A percentile compares a stretch with the other conserved stretches of the same genome.
Evolutionary conservation across 768 basidiomycete species (phyloP).

Genomic region (Phylloporus scabripes): DNA sequence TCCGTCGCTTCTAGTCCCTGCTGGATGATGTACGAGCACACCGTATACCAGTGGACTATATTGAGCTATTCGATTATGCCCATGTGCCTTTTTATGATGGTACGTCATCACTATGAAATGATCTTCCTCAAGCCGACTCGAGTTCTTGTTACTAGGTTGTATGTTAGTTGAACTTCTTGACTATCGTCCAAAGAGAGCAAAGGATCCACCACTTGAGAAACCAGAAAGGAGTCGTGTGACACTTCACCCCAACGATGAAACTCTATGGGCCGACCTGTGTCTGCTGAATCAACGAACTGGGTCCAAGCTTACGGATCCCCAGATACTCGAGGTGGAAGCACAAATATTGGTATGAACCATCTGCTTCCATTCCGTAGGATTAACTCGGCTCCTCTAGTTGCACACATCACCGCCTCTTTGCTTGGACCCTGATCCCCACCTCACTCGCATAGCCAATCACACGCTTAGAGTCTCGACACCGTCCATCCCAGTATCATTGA

Average conservation of each 20-base stretch:
- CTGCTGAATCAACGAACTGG: constrained; percentile 55
- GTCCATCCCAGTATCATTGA: constrained; percentile 65
- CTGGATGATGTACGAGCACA: constrained; percentile 80
- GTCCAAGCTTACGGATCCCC: constrained; percentile 60
- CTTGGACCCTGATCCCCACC: constrained; percentile 72
- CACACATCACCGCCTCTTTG: constrained; percentile 73
- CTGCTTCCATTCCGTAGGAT: neutral
- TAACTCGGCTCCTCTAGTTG: constrained; percentile 40
- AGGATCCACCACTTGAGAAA: constrained; percentile 52
- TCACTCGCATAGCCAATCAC: constrained; percentile 71
- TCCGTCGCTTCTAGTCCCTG: constrained; percentile 46
- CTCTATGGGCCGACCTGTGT: constrained; percentile 76
- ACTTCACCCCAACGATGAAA: constrained; percentile 72
- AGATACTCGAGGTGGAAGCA: constrained; percentile 71
- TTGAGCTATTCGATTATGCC: constrained; percentile 71
- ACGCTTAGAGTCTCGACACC: constrained; percentile 69
- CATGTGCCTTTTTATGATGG: constrained; percentile 82
- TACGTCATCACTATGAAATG: constrained; percentile 28
- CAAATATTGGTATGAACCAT: constrained; percentile 53
- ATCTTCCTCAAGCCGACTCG: constrained; percentile 1
- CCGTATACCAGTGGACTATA: constrained; percentile 80
- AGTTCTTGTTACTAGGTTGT: constrained; percentile 47
- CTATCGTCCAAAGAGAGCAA: constrained; percentile 55
- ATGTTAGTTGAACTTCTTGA: constrained; percentile 83
- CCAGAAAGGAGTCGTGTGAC: constrained; percentile 66